Evolutionary conservation across 176 grass and related monocot genomes (phyloP).

Genomic region (Chloris gayana): DNA sequence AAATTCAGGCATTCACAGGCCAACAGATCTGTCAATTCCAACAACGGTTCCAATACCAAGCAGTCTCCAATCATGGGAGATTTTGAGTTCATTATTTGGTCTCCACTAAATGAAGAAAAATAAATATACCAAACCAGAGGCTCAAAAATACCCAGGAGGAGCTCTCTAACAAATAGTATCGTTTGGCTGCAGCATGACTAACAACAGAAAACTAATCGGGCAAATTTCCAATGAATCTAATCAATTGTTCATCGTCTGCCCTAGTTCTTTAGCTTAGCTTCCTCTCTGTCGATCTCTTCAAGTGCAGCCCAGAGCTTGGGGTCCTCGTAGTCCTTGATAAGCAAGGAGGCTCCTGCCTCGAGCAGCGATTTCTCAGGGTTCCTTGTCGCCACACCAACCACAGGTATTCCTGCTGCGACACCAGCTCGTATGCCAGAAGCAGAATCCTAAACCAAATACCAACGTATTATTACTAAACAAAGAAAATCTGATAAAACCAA

Average conservation of each 20-base stretch:
- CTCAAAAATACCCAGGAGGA: constrained; percentile 33
- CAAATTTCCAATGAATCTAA: constrained; percentile 3
- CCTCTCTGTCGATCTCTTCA: constrained; percentile 50
- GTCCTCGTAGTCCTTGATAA: constrained; percentile 86
- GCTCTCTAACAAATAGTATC: background rate
- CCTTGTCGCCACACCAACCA: constrained; percentile 64
- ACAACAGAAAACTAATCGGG: background rate
- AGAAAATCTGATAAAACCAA: background rate
- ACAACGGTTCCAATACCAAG: background rate
- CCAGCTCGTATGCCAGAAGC: constrained; percentile 76
- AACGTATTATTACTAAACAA: background rate
- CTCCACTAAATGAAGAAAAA: background rate
- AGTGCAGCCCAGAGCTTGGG: constrained; percentile 78
- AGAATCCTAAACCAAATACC: constrained; percentile 55
- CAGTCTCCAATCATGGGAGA: background rate
- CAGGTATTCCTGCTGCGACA: constrained; percentile 76
- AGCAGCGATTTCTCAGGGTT: constrained; percentile 78
- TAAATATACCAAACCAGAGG: constrained; percentile 14
- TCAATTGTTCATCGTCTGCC: background rate
- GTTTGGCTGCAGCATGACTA: constrained; percentile 7
- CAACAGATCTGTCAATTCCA: background rate
- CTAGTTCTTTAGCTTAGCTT: constrained; percentile 56
- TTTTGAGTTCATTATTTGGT: background rate
- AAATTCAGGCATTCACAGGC: background rate
- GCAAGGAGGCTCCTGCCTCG: constrained; percentile 69